These are phyloP conservation scores for Juglanconis oblonga DNA, from an alignment of 2,329 filamentous ascomycete species.

Conservation along the genomic window DNA sequence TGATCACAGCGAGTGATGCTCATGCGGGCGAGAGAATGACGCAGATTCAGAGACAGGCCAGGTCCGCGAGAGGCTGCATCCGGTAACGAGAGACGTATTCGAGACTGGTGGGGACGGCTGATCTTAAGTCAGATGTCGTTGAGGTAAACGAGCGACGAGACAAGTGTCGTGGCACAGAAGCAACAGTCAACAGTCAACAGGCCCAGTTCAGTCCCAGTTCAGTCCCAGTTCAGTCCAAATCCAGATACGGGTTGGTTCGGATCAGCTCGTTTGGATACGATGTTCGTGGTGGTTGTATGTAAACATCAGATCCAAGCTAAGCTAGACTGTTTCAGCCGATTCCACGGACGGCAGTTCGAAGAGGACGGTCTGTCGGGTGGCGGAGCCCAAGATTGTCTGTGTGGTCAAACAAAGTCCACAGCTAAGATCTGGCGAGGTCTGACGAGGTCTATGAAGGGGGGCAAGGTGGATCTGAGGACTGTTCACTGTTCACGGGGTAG, in stretches of 20 bases:
- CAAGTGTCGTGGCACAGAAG: conserved; percentile 10
- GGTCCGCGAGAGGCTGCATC: neutral
- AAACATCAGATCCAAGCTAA: neutral
- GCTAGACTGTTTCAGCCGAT: neutral
- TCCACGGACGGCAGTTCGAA: neutral
- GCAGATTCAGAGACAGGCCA: conserved; percentile 7
- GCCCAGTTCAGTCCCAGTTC: conserved; percentile 8
- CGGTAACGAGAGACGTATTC: conserved; percentile 6
- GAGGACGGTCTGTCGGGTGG: neutral
- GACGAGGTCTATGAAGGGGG: conserved; percentile 14
- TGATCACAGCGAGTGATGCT: conserved; percentile 4
- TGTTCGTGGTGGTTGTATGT: neutral
- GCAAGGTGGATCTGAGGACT: neutral
- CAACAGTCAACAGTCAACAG: conserved; percentile 7
- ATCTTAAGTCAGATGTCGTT: neutral
- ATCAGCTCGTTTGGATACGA: neutral
- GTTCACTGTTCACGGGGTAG: neutral
- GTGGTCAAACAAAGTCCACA: conserved; percentile 8
- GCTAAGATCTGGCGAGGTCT: neutral
- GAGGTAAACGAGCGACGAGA: conserved; percentile 10
- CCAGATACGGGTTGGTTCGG: neutral
- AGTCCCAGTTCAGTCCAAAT: no score
- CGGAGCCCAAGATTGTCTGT: conserved; percentile 1
- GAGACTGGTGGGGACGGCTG: neutral
- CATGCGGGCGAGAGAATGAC: conserved; percentile 10